These are phyloP conservation scores for Lasiosphaeriaceae sp. DNA, from an alignment of 495 filamentous ascomycete species.

Conservation along the genomic window DNA sequence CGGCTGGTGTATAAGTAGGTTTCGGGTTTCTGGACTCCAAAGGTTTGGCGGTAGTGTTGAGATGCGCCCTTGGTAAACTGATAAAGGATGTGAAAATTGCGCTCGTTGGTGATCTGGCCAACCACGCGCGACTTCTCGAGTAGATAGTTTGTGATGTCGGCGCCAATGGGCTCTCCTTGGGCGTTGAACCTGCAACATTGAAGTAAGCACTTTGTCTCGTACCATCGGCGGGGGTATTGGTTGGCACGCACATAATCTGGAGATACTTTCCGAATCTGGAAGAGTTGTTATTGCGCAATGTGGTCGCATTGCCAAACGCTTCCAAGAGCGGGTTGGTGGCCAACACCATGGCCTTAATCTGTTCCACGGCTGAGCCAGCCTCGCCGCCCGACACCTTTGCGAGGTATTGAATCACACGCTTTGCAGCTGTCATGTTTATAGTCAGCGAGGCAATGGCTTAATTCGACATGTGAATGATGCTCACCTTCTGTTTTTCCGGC, in stretches of 20 bases:
- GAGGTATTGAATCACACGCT: slow-evolving; percentile 99
- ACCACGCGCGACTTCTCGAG: slow-evolving; percentile 95
- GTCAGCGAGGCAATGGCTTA: no score
- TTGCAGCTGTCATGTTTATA: no score
- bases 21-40: slow-evolving; percentile 86
- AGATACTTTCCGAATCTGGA: slow-evolving; percentile 98
- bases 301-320: slow-evolving; percentile 98
- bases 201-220: no score
- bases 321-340: slow-evolving; percentile 97
- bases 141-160: slow-evolving; percentile 97
- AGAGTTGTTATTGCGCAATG: slow-evolving; percentile 96
- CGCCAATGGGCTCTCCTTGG: slow-evolving; percentile 89
- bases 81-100: slow-evolving; percentile 99
- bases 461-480: no score
- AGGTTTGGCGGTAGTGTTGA: slow-evolving; percentile 75
- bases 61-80: slow-evolving; percentile 96
- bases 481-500: slow-evolving; percentile 99
- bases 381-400: slow-evolving; percentile 89
- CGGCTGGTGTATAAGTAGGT: slow-evolving; percentile 93
- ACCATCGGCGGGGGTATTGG: no score
- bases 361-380: slow-evolving; percentile 79
- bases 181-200: slow-evolving; percentile 94
- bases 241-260: no score
- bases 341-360: slow-evolving; percentile 98
- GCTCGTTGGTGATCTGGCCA: slow-evolving; percentile 90